phyloP scores from a whole-genome alignment of 768 basidiomycete genomes.

The Agrocybe pediades region DNA sequence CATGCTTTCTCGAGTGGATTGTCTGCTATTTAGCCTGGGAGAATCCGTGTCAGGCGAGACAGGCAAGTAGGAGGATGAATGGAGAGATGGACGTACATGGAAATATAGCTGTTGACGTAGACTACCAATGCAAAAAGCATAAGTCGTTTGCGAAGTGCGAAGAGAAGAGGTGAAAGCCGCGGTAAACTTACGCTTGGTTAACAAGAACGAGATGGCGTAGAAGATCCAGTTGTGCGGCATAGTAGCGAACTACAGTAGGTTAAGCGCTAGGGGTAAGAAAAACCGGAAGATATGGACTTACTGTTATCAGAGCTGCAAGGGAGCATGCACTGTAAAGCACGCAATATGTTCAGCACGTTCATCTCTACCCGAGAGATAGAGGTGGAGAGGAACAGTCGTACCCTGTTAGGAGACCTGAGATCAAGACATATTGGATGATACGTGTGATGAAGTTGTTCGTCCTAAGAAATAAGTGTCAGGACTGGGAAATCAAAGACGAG shows the following conservation, averaged over 20 bases:
- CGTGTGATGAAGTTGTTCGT: slow-evolving; percentile 12
- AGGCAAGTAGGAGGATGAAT: not conserved
- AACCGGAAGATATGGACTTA: not conserved
- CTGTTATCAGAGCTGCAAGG: not conserved
- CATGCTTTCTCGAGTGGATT: too few species aligned
- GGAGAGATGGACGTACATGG: not conserved
- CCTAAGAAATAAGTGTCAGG: not conserved
- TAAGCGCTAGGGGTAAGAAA: not conserved
- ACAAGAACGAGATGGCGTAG: not conserved
- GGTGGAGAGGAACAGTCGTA: not conserved
- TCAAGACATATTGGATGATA: slow-evolving; percentile 13
- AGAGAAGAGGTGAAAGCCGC: not conserved
- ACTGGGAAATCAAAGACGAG: too few species aligned
- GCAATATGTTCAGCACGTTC: not conserved
- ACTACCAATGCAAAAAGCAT: not conserved
- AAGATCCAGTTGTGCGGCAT: not conserved
- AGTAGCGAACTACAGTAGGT: not conserved
- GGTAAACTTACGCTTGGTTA: not conserved
- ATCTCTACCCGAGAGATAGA: not conserved
- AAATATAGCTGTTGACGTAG: not conserved
- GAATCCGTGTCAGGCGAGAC: not conserved
- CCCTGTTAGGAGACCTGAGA: not conserved
- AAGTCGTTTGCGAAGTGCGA: not conserved
- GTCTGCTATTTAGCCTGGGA: not conserved
- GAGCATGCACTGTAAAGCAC: not conserved